These are phyloP conservation scores for Coniophora puteana DNA, from an alignment of 1,284 basidiomycete genomes.

Conservation along the genomic window DNA sequence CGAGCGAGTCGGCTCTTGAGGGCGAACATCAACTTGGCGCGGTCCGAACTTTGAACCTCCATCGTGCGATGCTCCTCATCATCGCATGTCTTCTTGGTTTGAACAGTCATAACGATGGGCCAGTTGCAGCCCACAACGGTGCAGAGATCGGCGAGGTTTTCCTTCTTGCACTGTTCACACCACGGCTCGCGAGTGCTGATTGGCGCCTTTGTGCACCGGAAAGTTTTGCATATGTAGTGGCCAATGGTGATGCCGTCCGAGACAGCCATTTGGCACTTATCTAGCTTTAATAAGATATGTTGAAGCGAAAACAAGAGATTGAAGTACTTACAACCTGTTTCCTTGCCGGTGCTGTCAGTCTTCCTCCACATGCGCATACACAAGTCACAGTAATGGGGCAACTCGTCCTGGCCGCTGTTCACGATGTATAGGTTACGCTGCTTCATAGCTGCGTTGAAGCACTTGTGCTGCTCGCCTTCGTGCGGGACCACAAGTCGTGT, in stretches of 20 bases:
- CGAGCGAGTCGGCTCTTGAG: constrained; percentile 2
- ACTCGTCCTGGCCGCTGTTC: too few relatives aligned
- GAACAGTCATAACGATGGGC: neutral
- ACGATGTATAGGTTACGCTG: too few relatives aligned
- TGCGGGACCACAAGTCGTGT: too few relatives aligned
- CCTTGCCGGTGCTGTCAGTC: too few relatives aligned
- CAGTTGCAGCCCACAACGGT: constrained; percentile 10
- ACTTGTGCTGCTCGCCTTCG: too few relatives aligned
- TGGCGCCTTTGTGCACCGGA: constrained; percentile 20
- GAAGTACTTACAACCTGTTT: too few relatives aligned
- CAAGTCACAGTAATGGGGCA: too few relatives aligned
- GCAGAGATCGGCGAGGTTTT: constrained; percentile 10
- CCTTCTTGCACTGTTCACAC: constrained; percentile 21
- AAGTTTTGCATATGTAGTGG: constrained; percentile 20
- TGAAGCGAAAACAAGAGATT: too few relatives aligned
- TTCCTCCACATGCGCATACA: too few relatives aligned
- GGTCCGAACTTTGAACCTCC: constrained; percentile 14
- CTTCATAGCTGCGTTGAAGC: too few relatives aligned
- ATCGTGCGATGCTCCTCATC: constrained; percentile 11
- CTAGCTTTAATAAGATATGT: too few relatives aligned
- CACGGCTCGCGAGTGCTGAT: constrained; percentile 14
- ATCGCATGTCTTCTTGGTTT: constrained; percentile 11
- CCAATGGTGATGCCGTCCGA: constrained; percentile 27
- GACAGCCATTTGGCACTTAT: constrained; percentile 16
- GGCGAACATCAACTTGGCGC: constrained; percentile 11